Evolutionary conservation across 805 yeast genomes (phyloP).

Genomic region (Yarrowia yakushimensis): DNA sequence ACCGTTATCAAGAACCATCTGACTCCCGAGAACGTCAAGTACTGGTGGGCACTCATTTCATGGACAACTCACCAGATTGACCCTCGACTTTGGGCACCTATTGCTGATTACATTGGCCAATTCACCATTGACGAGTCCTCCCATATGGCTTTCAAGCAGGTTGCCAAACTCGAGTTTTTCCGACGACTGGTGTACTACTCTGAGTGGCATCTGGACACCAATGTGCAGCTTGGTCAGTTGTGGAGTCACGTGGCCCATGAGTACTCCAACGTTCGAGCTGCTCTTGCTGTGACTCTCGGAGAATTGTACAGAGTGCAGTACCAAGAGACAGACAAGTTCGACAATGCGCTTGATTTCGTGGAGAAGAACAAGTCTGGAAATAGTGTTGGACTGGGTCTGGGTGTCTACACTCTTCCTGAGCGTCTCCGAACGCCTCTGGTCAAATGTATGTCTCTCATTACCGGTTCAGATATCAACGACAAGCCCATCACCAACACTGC

Average conservation of each 20-base stretch:
- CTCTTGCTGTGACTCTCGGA: slow-evolving; percentile 59
- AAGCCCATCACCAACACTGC: slow-evolving; percentile 47
- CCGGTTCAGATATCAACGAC: not conserved
- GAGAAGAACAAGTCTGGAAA: not conserved
- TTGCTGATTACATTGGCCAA: slow-evolving; percentile 46
- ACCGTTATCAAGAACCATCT: slow-evolving; percentile 54
- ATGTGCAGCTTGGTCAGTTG: slow-evolving; percentile 35
- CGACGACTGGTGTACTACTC: slow-evolving; percentile 45
- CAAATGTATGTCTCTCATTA: not conserved
- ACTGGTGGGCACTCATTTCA: slow-evolving; percentile 76
- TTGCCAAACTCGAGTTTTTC: slow-evolving; percentile 57
- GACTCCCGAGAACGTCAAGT: slow-evolving; percentile 65
- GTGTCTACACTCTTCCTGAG: not conserved
- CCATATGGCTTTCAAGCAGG: slow-evolving; percentile 61
- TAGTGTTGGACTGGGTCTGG: not conserved
- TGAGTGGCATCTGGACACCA: slow-evolving; percentile 1
- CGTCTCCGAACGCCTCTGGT: not conserved
- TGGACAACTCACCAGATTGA: slow-evolving; percentile 62
- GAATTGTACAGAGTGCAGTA: slow-evolving; percentile 45
- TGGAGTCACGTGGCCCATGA: slow-evolving; percentile 55
- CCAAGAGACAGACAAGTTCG: slow-evolving; percentile 38
- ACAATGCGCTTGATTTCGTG: not conserved
- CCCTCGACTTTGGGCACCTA: slow-evolving; percentile 56
- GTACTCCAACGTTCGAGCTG: slow-evolving; percentile 67
- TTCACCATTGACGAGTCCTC: slow-evolving; percentile 48